Evolutionary conservation across 1,284 basidiomycete genomes (phyloP), one percentile per base, ranked within the genome.

Genomic region (Cutaneotrichosporon sp.): DNA sequence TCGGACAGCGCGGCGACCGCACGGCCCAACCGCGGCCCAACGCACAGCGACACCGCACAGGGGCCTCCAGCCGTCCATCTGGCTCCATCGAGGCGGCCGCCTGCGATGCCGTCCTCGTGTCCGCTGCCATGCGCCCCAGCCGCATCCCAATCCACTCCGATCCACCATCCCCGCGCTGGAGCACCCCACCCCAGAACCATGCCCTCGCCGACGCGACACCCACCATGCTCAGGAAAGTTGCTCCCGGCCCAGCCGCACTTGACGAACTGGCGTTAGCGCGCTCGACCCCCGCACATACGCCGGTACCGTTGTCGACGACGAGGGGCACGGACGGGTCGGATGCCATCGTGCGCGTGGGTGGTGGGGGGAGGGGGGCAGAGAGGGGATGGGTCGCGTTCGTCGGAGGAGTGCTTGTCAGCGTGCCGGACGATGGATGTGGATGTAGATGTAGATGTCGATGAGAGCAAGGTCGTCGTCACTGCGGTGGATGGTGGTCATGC

Each of bases 181-280:
- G 29, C 29, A 5, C 29, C 29, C 29, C 29, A 29, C 29, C 5
- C n/a, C n/a, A n/a, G n/a, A n/a, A n/a, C n/a, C n/a, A n/a, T n/a
- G n/a, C n/a, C n/a, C n/a, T n/a, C n/a, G n/a, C n/a, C n/a, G n/a
- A n/a, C 11, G 9, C 27, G 42, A 50, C 24, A 69, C 85, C 72
- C 73, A 91, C 92, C 92, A 86, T 97, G 89, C 82, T 95, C 92
- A 64, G 97, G 97, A 80, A 99, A 99, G 84, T 99, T 97, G 71
- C 92, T 94, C 66, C 94, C 97, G 62, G 94, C 95, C 78, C 92
- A 99, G 62, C 95, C 95, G 52, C 95, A 94, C 85, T 98, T 99
- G 74, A 99, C 95, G 77, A 95, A 97, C 92, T 95, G 80, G 4
- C 22, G 25, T 58, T 27, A 58, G 56, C 36, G 9, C 14, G 6